Evolutionary conservation across 2,329 filamentous ascomycete species (phyloP), one percentile per base, ranked within the genome.

Genomic region (Ascomycota sp.): DNA sequence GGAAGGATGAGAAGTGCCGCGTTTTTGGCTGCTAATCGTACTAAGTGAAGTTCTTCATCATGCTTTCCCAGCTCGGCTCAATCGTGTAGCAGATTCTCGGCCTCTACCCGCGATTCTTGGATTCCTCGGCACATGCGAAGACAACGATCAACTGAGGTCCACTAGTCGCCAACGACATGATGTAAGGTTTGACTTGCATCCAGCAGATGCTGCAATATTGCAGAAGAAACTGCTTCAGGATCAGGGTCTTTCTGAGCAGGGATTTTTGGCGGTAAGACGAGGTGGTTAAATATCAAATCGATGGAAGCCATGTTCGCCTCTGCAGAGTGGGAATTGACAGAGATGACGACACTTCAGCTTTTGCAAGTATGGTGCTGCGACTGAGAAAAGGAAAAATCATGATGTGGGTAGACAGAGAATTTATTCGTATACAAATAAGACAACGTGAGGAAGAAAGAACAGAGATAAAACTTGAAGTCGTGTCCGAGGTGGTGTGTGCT

Each of bases 21-120:
- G 30, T 55, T 55, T 20, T 55, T 51, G 2, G 36, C 30, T 4
- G 30, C 28, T 10, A 47, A 15, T 5, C 42, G 34, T 0, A 45
- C 30, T 3, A 31, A 21, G 5, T 42, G 33, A 33, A 31, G 20
- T 2, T 30, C 8, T 2, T 30, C 8, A 0, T 20, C 15, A 17
- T 3, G n/a, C 8, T 15, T 28, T 1, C 25, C 20, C 8, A 39
- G 27, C 17, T 31, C 24, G 3, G 15, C n/a, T 13, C 32, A 33
- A 1, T 35, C 12, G n/a, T 27, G 21, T 2, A 13, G n/a, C n/a
- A 34, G 9, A 7, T 12, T 3, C 7, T 12, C 34, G 21, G 20
- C 8, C 1, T 32, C 32, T 17, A 3, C 38, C 26, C 0, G 3
- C 28, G 11, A 12, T 1, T 27, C 8, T 7, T 23, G 13, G 2